Conservation (phyloP, 257 asterid species). For the Ophiorrhiza pumila region DNA sequence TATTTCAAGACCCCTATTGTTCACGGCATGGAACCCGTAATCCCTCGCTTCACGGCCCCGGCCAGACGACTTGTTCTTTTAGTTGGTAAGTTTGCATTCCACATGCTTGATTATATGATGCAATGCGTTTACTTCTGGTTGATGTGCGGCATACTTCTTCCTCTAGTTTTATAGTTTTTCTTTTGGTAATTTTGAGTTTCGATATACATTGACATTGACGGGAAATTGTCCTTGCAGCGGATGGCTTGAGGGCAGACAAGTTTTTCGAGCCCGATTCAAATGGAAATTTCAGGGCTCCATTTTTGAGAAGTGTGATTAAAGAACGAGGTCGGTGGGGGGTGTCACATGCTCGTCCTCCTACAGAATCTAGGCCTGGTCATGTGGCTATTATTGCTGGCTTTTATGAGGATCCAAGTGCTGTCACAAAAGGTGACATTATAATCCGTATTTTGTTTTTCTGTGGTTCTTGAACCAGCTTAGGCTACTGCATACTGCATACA, state of each 20-base stretch:
- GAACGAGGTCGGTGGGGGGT: constrained; percentile 99
- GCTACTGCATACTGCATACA: background rate
- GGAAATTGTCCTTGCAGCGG: constrained; percentile 55
- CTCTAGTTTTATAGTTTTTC: background rate
- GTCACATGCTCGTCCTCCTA: constrained; percentile 98
- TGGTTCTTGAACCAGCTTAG: background rate
- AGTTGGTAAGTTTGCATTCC: constrained; percentile 52
- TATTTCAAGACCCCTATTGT: constrained; percentile 94
- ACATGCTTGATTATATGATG: constrained; percentile 41
- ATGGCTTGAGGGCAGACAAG: constrained; percentile 97
- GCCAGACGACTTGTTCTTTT: constrained; percentile 87
- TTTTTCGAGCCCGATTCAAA: constrained; percentile 80
- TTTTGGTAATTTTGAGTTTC: background rate
- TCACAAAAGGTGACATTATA: constrained; percentile 99
- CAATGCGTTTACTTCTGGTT: constrained; percentile 11
- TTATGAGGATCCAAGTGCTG: constrained; percentile 99
- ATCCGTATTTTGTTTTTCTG: too few relatives aligned
- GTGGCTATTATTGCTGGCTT: constrained; percentile 98
- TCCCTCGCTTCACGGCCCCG: constrained; percentile 72
- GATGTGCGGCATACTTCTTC: background rate
- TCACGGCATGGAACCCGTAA: constrained; percentile 91
- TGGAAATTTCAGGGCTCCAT: constrained; percentile 86
- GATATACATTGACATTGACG: background rate
- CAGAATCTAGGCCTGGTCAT: constrained; percentile 98
- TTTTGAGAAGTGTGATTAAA: constrained; percentile 80